Conservation (phyloP, 306 rosid genomes). For the Quercus engelmannii region DNA sequence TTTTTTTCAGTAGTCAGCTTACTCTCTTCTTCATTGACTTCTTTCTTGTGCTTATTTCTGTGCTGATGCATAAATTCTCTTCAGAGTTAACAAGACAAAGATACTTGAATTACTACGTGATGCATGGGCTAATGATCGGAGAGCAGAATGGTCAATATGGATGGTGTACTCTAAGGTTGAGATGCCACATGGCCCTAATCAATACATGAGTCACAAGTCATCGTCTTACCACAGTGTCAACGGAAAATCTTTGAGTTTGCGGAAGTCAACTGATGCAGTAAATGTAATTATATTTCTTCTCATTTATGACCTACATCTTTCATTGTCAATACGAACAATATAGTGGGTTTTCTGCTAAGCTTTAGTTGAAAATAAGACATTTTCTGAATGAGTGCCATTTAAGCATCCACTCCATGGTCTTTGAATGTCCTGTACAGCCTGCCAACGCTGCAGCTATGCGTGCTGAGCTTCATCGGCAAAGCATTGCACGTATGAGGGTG, state of each 20-base stretch:
- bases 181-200: slow-evolving; percentile 84
- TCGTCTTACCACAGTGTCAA: slow-evolving; percentile 39
- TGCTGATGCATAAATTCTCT: slow-evolving; percentile 21
- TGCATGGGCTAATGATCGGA: slow-evolving; percentile 71
- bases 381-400: background rate
- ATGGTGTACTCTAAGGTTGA: slow-evolving; percentile 89
- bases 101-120: slow-evolving; percentile 62
- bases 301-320: slow-evolving; percentile 9
- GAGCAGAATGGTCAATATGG: slow-evolving; percentile 97
- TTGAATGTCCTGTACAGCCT: slow-evolving; percentile 50
- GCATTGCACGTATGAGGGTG: slow-evolving; percentile 87
- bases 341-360: too few species aligned
- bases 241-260: slow-evolving; percentile 50
- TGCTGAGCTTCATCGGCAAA: slow-evolving; percentile 83
- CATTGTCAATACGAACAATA: background rate
- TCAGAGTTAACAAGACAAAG: slow-evolving; percentile 65
- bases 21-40: background rate
- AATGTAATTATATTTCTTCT: slow-evolving; percentile 47
- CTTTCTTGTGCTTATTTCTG: slow-evolving; percentile 12
- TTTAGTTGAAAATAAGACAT: too few species aligned
- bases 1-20: background rate
- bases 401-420: background rate
- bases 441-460: slow-evolving; percentile 64
- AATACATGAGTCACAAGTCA: slow-evolving; percentile 46
- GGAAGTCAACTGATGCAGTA: slow-evolving; percentile 59